Conservation (phyloP, 139 green algal genomes). For the Haematococcus lacustris region DNA sequence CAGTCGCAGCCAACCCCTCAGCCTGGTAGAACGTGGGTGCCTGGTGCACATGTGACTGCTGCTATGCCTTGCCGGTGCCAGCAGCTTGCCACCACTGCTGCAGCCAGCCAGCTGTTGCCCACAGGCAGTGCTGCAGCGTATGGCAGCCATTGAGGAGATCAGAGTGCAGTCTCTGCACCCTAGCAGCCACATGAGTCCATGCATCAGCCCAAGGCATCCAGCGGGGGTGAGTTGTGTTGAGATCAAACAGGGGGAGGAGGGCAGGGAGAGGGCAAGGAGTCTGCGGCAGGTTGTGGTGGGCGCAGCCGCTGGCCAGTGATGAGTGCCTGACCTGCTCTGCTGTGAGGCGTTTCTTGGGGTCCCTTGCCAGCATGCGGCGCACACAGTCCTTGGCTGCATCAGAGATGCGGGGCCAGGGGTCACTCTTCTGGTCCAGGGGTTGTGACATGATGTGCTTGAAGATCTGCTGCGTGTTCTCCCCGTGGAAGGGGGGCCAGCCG, state of each 20-base stretch:
- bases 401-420: conserved; percentile 68
- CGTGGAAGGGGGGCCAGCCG: conserved; percentile 65
- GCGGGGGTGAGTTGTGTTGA: not conserved
- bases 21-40: no score
- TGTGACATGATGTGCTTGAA: conserved; percentile 20
- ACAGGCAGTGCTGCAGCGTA: not conserved
- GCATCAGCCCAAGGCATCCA: not conserved
- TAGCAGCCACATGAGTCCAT: not conserved
- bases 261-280: no score
- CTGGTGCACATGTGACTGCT: no score
- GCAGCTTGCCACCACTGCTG: not conserved
- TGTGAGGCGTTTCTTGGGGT: conserved; percentile 73
- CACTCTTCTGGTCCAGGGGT: conserved; percentile 59
- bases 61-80: no score
- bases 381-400: conserved; percentile 75
- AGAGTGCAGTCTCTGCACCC: not conserved
- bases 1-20: not conserved
- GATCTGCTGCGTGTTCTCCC: conserved; percentile 41
- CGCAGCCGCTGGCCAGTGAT: not conserved
- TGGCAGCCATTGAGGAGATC: not conserved
- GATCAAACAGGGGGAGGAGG: no score
- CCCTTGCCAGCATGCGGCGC: conserved; percentile 65
- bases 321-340: conserved; percentile 44
- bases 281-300: not conserved
- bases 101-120: not conserved